Conservation (phyloP, 2,329 filamentous ascomycete genomes). For the Ceratocystis lukuohia region DNA sequence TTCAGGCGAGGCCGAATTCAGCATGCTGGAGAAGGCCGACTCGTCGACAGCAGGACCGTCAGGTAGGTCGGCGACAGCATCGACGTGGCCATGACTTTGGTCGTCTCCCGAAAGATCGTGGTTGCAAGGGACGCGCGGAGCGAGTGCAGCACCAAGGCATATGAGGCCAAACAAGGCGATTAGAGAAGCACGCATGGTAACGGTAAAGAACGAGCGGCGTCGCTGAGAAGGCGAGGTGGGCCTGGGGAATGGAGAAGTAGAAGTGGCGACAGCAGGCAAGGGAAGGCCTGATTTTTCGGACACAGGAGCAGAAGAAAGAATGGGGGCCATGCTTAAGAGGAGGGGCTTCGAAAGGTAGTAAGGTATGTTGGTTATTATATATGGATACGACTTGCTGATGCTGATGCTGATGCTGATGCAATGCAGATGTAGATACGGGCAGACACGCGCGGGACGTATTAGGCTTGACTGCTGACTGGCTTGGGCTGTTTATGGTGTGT, state of each 20-base stretch:
- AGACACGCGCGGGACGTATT: too few species aligned
- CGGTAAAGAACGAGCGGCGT: neutral
- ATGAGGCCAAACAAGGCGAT: conserved; percentile 15
- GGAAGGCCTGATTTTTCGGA: conserved; percentile 14
- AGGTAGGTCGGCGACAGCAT: neutral
- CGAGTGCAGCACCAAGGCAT: conserved; percentile 8
- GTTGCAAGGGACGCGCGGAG: conserved; percentile 9
- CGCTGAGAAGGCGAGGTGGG: neutral
- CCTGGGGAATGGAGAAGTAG: neutral
- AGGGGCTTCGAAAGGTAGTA: too few species aligned
- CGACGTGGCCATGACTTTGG: neutral
- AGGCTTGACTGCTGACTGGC: too few species aligned
- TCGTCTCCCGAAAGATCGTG: neutral
- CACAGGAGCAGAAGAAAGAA: conserved; percentile 1
- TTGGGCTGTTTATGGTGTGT: too few species aligned
- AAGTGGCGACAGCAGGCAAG: conserved; percentile 5
- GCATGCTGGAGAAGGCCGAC: conserved; percentile 25
- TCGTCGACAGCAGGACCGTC: conserved; percentile 8
- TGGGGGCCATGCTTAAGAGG: conserved; percentile 3
- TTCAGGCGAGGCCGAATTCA: conserved; percentile 43
- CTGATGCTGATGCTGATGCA: too few species aligned
- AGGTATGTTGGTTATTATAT: too few species aligned
- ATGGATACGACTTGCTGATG: too few species aligned
- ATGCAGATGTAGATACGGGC: too few species aligned
- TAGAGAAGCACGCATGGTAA: conserved; percentile 15